phyloP scores from a whole-genome alignment of 164 flowering plant species.

The Nymphaea colorata region DNA sequence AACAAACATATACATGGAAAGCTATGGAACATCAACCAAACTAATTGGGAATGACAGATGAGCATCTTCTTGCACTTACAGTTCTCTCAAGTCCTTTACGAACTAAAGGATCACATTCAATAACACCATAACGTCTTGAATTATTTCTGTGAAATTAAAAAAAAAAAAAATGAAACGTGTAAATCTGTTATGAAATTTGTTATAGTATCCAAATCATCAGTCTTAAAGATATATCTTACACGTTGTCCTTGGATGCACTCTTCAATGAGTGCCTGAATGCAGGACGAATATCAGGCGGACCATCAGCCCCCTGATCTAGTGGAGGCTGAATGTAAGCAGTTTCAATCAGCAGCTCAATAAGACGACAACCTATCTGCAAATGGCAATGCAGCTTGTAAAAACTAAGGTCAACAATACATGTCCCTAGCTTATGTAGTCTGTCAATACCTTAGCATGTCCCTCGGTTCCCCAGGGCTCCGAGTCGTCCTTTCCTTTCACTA shows the following conservation, averaged over 20 bases:
- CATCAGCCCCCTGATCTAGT: constrained; percentile 47
- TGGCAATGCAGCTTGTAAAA: neutral
- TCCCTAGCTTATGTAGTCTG: neutral
- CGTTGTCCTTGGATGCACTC: constrained; percentile 25
- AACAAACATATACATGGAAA: too few relatives aligned
- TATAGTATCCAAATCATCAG: neutral
- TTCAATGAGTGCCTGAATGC: constrained; percentile 68
- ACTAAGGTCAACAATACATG: neutral
- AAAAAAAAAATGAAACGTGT: neutral
- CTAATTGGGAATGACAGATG: neutral
- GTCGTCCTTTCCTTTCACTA: constrained; percentile 46
- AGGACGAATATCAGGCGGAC: constrained; percentile 80
- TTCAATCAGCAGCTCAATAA: constrained; percentile 66
- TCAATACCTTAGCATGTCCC: constrained; percentile 59
- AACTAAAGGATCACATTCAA: constrained; percentile 44
- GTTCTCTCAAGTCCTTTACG: constrained; percentile 42
- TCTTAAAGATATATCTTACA: constrained; percentile 20
- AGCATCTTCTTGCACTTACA: constrained; percentile 20
- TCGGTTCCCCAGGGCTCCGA: constrained; percentile 60
- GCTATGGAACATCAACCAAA: too few relatives aligned
- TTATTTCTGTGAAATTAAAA: constrained; percentile 34
- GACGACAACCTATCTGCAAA: constrained; percentile 77
- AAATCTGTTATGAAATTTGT: neutral
- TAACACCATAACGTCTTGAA: constrained; percentile 45
- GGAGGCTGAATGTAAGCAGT: constrained; percentile 88